phyloP scores from a whole-genome alignment of 2,329 filamentous ascomycete genomes.

The Colletotrichum echinochloae region DNA sequence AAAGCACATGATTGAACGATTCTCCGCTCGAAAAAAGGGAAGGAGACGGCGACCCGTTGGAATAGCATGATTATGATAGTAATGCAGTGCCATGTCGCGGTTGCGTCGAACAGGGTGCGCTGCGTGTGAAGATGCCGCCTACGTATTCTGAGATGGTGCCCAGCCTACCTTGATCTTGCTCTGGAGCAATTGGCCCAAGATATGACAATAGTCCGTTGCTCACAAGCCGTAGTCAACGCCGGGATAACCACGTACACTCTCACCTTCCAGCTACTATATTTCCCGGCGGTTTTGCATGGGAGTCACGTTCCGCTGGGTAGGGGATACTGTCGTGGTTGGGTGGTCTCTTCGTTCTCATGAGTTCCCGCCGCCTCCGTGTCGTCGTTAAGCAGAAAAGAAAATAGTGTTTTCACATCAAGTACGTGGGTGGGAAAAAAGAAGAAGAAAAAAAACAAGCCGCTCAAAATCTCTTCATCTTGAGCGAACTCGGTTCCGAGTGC shows the following conservation, averaged over 20 bases:
- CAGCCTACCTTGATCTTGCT: background rate
- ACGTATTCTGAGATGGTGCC: background rate
- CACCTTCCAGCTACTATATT: background rate
- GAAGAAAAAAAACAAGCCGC: background rate
- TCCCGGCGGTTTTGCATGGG: background rate
- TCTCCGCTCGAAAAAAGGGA: conserved; percentile 27
- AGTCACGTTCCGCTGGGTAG: no score
- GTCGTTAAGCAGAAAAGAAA: no score
- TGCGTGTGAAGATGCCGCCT: background rate
- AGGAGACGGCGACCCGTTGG: conserved; percentile 22
- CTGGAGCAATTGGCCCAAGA: background rate
- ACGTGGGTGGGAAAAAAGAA: no score
- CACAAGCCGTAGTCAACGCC: background rate
- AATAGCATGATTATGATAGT: conserved; percentile 27
- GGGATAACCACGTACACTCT: background rate
- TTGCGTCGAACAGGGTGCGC: background rate
- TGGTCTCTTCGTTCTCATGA: no score
- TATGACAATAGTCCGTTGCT: background rate
- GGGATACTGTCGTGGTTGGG: no score
- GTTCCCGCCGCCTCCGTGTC: no score
- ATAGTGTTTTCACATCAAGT: background rate
- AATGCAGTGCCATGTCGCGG: conserved; percentile 16
- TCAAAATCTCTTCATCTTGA: background rate
- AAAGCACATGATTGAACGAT: conserved; percentile 34
- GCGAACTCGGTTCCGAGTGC: background rate